A percentile compares a stretch with the other conserved stretches of the same genome.
Conservation (phyloP, 1,284 basidiomycete genomes). For the Puccinia novopanici region DNA sequence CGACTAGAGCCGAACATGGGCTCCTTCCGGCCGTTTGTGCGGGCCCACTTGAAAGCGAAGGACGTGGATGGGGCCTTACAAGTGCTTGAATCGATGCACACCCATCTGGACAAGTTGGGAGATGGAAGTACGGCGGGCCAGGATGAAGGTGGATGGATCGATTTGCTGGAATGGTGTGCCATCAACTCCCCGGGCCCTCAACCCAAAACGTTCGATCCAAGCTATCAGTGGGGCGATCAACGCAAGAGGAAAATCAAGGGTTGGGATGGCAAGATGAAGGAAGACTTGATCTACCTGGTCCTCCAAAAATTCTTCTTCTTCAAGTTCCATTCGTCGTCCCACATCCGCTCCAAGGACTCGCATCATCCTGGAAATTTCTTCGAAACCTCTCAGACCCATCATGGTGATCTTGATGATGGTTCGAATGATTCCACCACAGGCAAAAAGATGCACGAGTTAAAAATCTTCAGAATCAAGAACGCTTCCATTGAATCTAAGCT, state of each 20-base stretch:
- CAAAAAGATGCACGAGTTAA: neutral
- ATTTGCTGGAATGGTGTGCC: constrained; percentile 49
- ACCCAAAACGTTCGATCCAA: constrained; percentile 1
- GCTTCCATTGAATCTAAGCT: constrained; percentile 4
- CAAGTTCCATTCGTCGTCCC: neutral
- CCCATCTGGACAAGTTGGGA: neutral
- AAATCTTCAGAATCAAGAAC: constrained; percentile 13
- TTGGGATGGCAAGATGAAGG: constrained; percentile 50
- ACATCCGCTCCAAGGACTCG: neutral
- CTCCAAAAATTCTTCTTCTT: constrained; percentile 25
- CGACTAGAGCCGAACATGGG: constrained; percentile 35
- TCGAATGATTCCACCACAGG: neutral
- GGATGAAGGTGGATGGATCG: constrained; percentile 50
- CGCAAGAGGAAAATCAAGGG: constrained; percentile 41
- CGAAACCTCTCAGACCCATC: neutral
- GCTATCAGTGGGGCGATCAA: constrained; percentile 37
- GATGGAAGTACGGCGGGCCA: neutral
- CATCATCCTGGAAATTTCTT: neutral
- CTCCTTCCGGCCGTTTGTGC: constrained; percentile 47
- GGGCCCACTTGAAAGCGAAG: constrained; percentile 34
- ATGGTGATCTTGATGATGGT: neutral
- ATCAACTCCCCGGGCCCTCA: constrained; percentile 33
- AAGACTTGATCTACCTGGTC: constrained; percentile 43
- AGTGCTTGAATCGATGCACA: constrained; percentile 44
- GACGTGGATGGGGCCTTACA: constrained; percentile 44